Percentiles rank a stretch among this genome's conserved stretches.
phyloP scores from a whole-genome alignment of 768 basidiomycete species.

The Zangia roseola region DNA sequence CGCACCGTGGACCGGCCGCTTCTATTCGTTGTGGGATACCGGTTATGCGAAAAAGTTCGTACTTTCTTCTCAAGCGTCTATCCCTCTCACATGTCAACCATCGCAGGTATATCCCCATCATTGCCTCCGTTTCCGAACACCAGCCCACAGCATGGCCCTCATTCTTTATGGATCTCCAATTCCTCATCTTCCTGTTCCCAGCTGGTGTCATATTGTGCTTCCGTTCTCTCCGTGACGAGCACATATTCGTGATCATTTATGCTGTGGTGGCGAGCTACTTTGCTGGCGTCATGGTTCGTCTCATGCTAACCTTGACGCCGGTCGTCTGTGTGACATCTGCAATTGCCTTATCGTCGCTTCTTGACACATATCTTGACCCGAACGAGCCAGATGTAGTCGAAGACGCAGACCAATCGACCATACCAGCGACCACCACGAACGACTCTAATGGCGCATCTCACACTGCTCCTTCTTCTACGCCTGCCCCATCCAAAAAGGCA shows the following conservation, averaged over 20 bases:
- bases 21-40: conserved; percentile 99
- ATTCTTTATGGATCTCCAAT: conserved; percentile 99
- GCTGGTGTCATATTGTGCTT: conserved; percentile 95
- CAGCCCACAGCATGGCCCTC: conserved; percentile 99
- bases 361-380: conserved; percentile 91
- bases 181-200: conserved; percentile 97
- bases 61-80: neutral
- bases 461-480: conserved; percentile 25
- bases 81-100: neutral
- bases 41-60: conserved; percentile 95
- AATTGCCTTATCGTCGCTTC: conserved; percentile 81
- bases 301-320: conserved; percentile 96
- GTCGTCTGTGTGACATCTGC: conserved; percentile 94
- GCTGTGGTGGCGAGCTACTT: conserved; percentile 96
- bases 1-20: conserved; percentile 99
- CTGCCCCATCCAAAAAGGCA: conserved; percentile 34
- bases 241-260: conserved; percentile 98
- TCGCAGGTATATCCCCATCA: conserved; percentile 88
- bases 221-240: conserved; percentile 92
- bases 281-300: conserved; percentile 98
- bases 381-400: conserved; percentile 51
- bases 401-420: conserved; percentile 3
- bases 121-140: conserved; percentile 98
- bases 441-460: conserved; percentile 19
- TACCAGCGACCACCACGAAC: neutral